Evolutionary conservation across 2,329 filamentous ascomycete species (phyloP).

Genomic region (Chrysoporthe deuterocubensis): DNA sequence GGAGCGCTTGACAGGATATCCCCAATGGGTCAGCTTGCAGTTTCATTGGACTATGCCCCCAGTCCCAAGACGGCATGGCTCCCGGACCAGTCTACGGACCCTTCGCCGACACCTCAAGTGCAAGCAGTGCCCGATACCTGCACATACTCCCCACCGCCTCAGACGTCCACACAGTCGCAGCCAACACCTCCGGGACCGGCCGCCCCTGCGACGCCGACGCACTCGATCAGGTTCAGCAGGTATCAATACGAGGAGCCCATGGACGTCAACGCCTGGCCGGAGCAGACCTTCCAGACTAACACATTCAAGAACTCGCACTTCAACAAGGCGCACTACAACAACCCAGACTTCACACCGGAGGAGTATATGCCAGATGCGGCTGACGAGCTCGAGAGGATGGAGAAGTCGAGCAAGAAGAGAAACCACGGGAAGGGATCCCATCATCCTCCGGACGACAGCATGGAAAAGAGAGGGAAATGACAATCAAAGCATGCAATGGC

Average conservation of each 20-base stretch:
- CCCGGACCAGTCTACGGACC: conserved; percentile 40
- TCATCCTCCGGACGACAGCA: conserved; percentile 17
- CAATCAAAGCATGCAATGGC: conserved; percentile 1
- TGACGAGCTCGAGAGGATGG: conserved; percentile 33
- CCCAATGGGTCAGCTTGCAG: conserved; percentile 27
- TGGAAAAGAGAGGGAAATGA: conserved; percentile 15
- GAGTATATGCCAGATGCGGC: conserved; percentile 47
- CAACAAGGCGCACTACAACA: conserved; percentile 70
- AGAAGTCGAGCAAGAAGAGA: conserved; percentile 14
- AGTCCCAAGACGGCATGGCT: conserved; percentile 45
- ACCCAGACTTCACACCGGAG: conserved; percentile 63
- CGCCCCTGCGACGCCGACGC: conserved; percentile 37
- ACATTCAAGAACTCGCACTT: conserved; percentile 70
- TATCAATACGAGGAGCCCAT: conserved; percentile 49
- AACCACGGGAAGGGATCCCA: conserved; percentile 19
- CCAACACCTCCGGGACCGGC: conserved; percentile 36
- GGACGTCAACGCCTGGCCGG: conserved; percentile 40
- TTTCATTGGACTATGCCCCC: conserved; percentile 36
- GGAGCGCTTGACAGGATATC: conserved; percentile 31
- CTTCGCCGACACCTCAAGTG: conserved; percentile 29
- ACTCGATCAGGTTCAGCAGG: conserved; percentile 57
- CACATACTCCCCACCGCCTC: conserved; percentile 27
- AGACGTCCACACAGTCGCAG: conserved; percentile 37
- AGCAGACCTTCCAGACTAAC: conserved; percentile 57
- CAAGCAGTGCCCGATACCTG: conserved; percentile 6